Base-by-base conservation (phyloP, 2,329 filamentous ascomycete genomes). In the Helotiales sp. region DNA sequence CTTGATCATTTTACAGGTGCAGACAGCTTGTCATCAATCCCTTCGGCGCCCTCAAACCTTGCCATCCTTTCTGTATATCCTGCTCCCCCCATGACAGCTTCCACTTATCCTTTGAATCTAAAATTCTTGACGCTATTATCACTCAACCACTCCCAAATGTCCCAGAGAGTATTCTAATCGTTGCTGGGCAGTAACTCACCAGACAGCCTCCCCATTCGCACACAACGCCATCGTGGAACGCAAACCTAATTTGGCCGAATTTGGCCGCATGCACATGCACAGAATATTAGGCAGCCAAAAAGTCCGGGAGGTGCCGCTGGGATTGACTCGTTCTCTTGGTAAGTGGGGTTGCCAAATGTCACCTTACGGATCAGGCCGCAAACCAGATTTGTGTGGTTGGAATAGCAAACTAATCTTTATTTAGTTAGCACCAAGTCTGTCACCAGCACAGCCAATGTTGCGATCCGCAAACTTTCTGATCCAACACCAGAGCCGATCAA, bases 391-490 rank as follows among this genome's bases (percentile, higher is more conserved):
- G 47, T 50, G 24, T 50, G 47, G 47, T 28, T 22, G 47, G 47
- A 50, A 50, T 50, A 50, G 47, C 28, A 59, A n/a, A 64, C 40
- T 64, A 59, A 59, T 59, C 52, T 64, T 64, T 59, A 64, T 64
- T 64, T 22, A 59, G 55, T 32, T 65, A 55, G 47, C 43, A 58
- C 65, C 55, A 61, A 64, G 54, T 61, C 50, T 63, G 22, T 67
- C 43, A 34, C 28, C 24, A 57, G 49, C 32, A n/a, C 32, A 61
- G 47, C 32, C 45, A 40, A 57, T 32, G 24, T 62, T 66, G 17
- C 45, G 45, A 65, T 65, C 55, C 63, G 30, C 54, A 67, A 67
- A 67, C 50, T 50, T 67, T 67, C 40, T 61, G n/a, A 57, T 62
- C 54, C 49, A 68, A 30, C 49, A 58, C 61, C 17, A 63, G 30